phyloP scores from a whole-genome alignment of 1,284 basidiomycete species.

The Rhodofomes roseus region DNA sequence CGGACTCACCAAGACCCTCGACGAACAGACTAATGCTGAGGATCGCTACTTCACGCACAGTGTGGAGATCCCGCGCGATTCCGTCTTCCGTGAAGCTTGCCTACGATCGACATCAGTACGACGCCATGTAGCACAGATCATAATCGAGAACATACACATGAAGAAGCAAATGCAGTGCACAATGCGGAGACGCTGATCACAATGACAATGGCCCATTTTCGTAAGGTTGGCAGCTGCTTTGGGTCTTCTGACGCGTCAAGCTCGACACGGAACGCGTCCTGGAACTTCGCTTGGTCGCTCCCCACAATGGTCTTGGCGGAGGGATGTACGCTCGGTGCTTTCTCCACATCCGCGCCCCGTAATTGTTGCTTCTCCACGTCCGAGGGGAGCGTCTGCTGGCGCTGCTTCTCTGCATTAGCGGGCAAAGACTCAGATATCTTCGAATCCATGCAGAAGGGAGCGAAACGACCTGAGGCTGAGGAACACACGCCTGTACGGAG shows the following conservation, averaged over 20 bases:
- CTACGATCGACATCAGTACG: slow-evolving; percentile 27
- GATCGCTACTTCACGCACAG: slow-evolving; percentile 62
- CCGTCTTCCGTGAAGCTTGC: slow-evolving; percentile 65
- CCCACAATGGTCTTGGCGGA: background rate
- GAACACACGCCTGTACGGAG: background rate
- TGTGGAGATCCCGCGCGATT: slow-evolving; percentile 54
- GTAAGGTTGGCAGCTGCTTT: slow-evolving; percentile 37
- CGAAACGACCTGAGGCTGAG: slow-evolving; percentile 2
- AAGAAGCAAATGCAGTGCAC: slow-evolving; percentile 70
- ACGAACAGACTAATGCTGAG: slow-evolving; percentile 73
- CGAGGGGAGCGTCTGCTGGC: background rate
- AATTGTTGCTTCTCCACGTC: background rate
- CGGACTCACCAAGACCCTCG: slow-evolving; percentile 41
- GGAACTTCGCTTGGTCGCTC: background rate
- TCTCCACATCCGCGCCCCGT: background rate
- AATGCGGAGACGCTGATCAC: slow-evolving; percentile 51
- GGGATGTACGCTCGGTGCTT: background rate
- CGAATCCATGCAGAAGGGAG: background rate
- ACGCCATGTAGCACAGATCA: background rate
- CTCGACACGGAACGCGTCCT: slow-evolving; percentile 36
- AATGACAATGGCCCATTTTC: slow-evolving; percentile 55
- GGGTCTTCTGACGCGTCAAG: slow-evolving; percentile 50
- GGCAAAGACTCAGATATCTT: slow-evolving; percentile 4
- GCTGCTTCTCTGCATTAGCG: slow-evolving; percentile 2
- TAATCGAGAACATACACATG: slow-evolving; percentile 45